phyloP scores from a whole-genome alignment of 108 stramenopile genomes.

The Skeletonema tropicum region DNA sequence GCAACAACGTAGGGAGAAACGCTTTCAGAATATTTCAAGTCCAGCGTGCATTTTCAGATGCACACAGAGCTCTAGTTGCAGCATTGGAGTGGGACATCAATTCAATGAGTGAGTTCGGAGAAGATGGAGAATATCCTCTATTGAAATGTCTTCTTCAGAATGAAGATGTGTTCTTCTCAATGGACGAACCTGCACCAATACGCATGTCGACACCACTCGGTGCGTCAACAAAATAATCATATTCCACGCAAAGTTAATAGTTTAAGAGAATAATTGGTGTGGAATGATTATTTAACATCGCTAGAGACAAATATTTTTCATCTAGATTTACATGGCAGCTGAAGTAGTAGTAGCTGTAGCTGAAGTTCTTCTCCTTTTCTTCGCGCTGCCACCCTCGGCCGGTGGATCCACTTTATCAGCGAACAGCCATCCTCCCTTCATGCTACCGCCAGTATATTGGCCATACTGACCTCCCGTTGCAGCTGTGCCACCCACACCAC shows the following conservation, averaged over 20 bases:
- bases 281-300: background rate
- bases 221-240: background rate
- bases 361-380: conserved; percentile 13
- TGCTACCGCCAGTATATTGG: background rate
- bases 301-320: background rate
- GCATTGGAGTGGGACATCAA: conserved; percentile 85
- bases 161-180: conserved; percentile 74
- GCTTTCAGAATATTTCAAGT: conserved; percentile 92
- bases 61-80: conserved; percentile 82
- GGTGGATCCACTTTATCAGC: conserved; percentile 26
- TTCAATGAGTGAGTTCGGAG: conserved; percentile 51
- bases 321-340: conserved; percentile 13
- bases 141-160: conserved; percentile 83
- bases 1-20: conserved; percentile 94
- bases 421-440: conserved; percentile 48
- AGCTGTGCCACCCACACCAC: conserved; percentile 1
- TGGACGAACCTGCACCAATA: conserved; percentile 40
- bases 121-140: conserved; percentile 73
- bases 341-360: background rate
- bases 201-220: background rate
- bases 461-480: conserved; percentile 1
- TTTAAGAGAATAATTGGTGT: conserved; percentile 9
- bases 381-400: background rate
- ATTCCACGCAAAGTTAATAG: background rate
- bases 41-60: conserved; percentile 86